A percentile compares a stretch with the other conserved stretches of the same genome.
Conservation (phyloP, 805 yeast genomes). For the Candida oleophila region DNA sequence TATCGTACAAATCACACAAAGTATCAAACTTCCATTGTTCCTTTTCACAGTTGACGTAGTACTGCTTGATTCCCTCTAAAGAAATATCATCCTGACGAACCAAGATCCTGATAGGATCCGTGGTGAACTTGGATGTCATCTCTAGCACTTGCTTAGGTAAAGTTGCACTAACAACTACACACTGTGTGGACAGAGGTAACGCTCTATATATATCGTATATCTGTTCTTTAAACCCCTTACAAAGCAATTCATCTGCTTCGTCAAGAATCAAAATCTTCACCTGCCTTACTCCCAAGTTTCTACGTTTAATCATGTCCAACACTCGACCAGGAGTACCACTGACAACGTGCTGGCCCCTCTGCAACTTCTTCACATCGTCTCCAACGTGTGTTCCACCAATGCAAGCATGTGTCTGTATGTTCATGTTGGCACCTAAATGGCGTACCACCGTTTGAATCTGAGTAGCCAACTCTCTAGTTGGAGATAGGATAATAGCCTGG, state of each 20-base stretch:
- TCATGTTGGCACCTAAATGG: conserved; percentile 85
- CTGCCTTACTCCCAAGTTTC: conserved; percentile 68
- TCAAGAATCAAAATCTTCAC: conserved; percentile 88
- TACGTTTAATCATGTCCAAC: conserved; percentile 83
- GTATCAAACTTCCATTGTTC: conserved; percentile 96
- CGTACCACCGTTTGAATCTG: conserved; percentile 89
- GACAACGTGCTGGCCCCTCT: conserved; percentile 83
- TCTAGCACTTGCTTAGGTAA: conserved; percentile 89
- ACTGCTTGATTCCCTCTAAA: conserved; percentile 92
- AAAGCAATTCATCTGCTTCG: conserved; percentile 94
- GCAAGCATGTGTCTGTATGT: conserved; percentile 83
- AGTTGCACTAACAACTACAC: conserved; percentile 93
- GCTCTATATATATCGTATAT: conserved; percentile 86
- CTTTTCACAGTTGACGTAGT: conserved; percentile 83
- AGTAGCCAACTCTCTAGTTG: conserved; percentile 93
- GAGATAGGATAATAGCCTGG: conserved; percentile 90
- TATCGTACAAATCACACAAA: conserved; percentile 90
- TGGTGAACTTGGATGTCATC: conserved; percentile 88
- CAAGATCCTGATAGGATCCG: conserved; percentile 88
- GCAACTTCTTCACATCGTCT: conserved; percentile 73
- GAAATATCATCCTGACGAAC: conserved; percentile 95
- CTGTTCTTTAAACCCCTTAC: conserved; percentile 93
- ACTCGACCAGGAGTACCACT: conserved; percentile 99
- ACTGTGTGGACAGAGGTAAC: conserved; percentile 84
- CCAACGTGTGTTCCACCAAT: conserved; percentile 90